These are phyloP conservation scores for Rhexocercosporidium sp. DNA, from an alignment of 2,329 filamentous ascomycete species.

Conservation along the genomic window DNA sequence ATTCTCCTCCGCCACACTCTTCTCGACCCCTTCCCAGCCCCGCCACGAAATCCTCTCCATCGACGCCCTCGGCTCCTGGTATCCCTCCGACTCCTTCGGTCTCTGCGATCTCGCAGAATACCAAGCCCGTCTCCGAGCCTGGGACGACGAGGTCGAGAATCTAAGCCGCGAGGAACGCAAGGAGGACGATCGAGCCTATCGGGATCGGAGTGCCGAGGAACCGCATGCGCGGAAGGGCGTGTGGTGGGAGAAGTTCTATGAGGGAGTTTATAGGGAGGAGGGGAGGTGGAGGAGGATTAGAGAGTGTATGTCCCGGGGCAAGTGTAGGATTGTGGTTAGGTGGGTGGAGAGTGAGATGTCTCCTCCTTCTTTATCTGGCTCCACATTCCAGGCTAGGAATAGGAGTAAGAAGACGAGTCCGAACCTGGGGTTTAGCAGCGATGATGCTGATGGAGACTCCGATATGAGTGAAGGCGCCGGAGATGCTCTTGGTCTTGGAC, in stretches of 20 bases:
- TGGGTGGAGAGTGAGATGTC: slow-evolving; percentile 21
- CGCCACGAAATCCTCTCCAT: slow-evolving; percentile 19
- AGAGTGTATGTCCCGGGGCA: slow-evolving; percentile 33
- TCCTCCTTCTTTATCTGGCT: neutral
- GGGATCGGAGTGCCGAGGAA: neutral
- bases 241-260: slow-evolving; percentile 35
- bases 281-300: slow-evolving; percentile 29
- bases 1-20: slow-evolving; percentile 24
- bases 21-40: neutral
- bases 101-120: slow-evolving; percentile 7
- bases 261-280: slow-evolving; percentile 24
- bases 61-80: slow-evolving; percentile 19
- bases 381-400: neutral
- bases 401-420: neutral
- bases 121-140: neutral
- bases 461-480: neutral
- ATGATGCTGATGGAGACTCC: neutral
- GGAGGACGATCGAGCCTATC: neutral
- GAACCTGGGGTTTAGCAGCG: neutral
- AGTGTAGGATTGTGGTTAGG: slow-evolving; percentile 32
- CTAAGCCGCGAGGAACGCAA: neutral
- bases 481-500: neutral
- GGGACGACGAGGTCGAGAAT: neutral
- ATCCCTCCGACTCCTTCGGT: neutral
- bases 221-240: slow-evolving; percentile 15